Conservation (phyloP, 1,284 basidiomycete species). For the Ganoderma leucocontextum region DNA sequence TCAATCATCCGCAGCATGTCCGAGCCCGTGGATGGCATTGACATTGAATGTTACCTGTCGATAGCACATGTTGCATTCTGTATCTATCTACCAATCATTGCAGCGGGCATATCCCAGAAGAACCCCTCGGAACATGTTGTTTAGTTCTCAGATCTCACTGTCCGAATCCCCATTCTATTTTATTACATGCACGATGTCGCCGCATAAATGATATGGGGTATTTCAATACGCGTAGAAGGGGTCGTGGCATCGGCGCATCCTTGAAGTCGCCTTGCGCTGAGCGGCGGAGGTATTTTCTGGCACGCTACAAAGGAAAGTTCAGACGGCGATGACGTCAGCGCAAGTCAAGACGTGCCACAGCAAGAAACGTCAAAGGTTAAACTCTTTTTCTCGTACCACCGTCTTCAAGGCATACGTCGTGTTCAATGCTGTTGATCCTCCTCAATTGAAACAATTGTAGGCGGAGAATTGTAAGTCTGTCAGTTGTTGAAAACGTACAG, state of each 20-base stretch:
- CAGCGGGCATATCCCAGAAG: not conserved
- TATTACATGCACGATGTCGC: too few species aligned
- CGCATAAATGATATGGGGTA: not conserved
- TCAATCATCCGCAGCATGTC: not conserved
- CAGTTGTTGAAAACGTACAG: not conserved
- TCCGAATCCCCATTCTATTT: not conserved
- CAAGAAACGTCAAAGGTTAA: not conserved
- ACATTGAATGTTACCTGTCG: not conserved
- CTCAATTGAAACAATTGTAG: not conserved
- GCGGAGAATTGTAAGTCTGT: not conserved
- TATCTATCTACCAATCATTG: not conserved
- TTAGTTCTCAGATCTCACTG: not conserved
- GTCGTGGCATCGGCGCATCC: not conserved
- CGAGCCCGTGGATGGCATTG: not conserved
- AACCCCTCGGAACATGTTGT: not conserved
- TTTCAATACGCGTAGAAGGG: not conserved
- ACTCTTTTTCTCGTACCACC: slow-evolving; percentile 9
- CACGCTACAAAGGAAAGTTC: not conserved
- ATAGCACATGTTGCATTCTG: not conserved
- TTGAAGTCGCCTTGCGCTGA: not conserved
- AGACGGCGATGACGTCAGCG: not conserved
- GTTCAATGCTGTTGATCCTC: not conserved
- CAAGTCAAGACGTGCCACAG: not conserved
- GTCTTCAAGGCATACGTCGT: not conserved
- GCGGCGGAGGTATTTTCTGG: not conserved